Evolutionary conservation across 768 basidiomycete genomes (phyloP).

Genomic region (Atractiella rhizophila): DNA sequence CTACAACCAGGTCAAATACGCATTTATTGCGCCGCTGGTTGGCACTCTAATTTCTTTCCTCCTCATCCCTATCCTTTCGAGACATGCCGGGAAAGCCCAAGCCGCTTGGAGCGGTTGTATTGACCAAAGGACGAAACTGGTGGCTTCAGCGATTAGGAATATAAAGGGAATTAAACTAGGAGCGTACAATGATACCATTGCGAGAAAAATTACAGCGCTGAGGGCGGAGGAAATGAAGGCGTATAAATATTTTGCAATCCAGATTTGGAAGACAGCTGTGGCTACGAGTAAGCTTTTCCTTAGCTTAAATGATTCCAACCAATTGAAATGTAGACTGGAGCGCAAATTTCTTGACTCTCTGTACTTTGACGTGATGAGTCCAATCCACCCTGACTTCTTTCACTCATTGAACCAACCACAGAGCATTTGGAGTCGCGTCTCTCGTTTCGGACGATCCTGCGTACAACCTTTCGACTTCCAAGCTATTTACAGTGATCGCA

Average conservation of each 20-base stretch:
- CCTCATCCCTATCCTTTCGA: slow-evolving; percentile 1
- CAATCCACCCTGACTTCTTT: not conserved
- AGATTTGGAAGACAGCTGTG: no score
- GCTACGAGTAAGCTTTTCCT: no score
- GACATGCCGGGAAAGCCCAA: not conserved
- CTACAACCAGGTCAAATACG: not conserved
- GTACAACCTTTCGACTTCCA: not conserved
- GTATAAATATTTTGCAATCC: slow-evolving; percentile 1
- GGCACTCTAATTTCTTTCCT: not conserved
- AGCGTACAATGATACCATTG: slow-evolving; percentile 4
- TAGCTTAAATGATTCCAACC: no score
- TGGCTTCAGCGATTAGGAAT: slow-evolving; percentile 3
- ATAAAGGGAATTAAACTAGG: slow-evolving; percentile 8
- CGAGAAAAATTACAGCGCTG: not conserved
- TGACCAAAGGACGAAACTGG: slow-evolving; percentile 1
- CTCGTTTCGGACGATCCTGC: slow-evolving; percentile 1
- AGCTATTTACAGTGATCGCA: slow-evolving; percentile 4
- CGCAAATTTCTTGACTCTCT: no score
- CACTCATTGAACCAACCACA: slow-evolving; percentile 1
- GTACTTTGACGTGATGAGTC: not conserved
- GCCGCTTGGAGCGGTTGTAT: slow-evolving; percentile 2
- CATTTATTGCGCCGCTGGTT: slow-evolving; percentile 1
- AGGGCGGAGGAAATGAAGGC: not conserved
- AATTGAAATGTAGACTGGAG: no score
- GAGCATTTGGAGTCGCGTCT: no score